Evolutionary conservation across 768 basidiomycete species (phyloP).

Genomic region (Tricholoma sp.): DNA sequence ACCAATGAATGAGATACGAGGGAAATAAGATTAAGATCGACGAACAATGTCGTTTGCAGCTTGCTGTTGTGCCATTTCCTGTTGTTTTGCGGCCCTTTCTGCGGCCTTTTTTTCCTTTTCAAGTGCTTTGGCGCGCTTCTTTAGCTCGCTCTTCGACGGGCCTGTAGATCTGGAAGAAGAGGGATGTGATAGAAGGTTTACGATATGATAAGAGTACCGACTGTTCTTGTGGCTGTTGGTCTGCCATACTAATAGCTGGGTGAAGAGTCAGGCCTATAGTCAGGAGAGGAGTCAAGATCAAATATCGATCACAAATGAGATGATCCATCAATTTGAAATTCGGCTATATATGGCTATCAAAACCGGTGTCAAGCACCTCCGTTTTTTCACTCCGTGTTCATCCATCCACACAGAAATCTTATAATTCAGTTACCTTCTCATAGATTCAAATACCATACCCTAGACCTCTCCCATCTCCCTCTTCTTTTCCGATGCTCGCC

Average conservation of each 20-base stretch:
- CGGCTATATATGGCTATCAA: too few species aligned
- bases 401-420: background rate
- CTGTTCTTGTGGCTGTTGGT: slow-evolving; percentile 4
- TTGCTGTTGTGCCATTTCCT: slow-evolving; percentile 65
- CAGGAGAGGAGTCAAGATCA: background rate
- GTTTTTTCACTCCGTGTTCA: background rate
- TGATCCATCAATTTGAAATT: too few species aligned
- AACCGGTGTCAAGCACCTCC: too few species aligned
- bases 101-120: slow-evolving; percentile 89
- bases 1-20: background rate
- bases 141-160: slow-evolving; percentile 83
- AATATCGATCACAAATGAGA: background rate
- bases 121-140: slow-evolving; percentile 86
- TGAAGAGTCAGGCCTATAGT: too few species aligned
- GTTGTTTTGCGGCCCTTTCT: slow-evolving; percentile 77
- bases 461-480: slow-evolving; percentile 5
- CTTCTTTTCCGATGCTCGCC: slow-evolving; percentile 37
- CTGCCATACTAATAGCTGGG: slow-evolving; percentile 9
- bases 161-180: slow-evolving; percentile 27
- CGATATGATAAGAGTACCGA: background rate
- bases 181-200: background rate
- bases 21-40: background rate
- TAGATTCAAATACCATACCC: background rate
- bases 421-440: background rate
- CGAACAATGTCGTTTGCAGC: slow-evolving; percentile 61